Conservation (phyloP, 257 asterid genomes). For the Linaria vulgaris region DNA sequence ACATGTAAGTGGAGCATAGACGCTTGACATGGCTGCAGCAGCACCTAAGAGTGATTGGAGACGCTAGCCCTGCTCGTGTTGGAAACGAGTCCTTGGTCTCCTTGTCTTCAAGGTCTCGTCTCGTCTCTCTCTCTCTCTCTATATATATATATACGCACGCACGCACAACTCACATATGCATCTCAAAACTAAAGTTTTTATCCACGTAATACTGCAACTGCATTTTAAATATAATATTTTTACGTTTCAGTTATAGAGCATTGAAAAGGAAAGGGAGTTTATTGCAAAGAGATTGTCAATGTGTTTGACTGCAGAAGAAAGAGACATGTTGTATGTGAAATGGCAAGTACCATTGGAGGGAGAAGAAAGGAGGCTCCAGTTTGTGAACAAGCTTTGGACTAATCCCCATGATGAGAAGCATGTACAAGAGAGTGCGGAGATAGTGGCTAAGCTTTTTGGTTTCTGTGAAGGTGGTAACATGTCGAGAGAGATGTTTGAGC, state of each 20-base stretch:
- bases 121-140: too few relatives aligned
- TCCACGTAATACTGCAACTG: too few relatives aligned
- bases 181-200: too few relatives aligned
- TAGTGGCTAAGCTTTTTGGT: slow-evolving; percentile 87
- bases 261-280: slow-evolving; percentile 83
- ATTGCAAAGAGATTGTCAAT: slow-evolving; percentile 75
- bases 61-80: slow-evolving; percentile 67
- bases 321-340: slow-evolving; percentile 70
- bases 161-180: too few relatives aligned
- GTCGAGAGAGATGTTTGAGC: slow-evolving; percentile 93
- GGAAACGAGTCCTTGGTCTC: slow-evolving; percentile 79
- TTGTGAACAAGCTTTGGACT: slow-evolving; percentile 79
- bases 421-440: slow-evolving; percentile 79
- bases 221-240: too few relatives aligned
- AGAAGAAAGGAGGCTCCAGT: slow-evolving; percentile 75
- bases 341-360: slow-evolving; percentile 94
- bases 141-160: too few relatives aligned
- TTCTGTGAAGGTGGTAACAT: slow-evolving; percentile 70
- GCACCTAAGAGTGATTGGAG: slow-evolving; percentile 71
- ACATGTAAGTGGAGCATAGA: slow-evolving; percentile 87
- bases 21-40: slow-evolving; percentile 90
- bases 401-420: slow-evolving; percentile 66
- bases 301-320: slow-evolving; percentile 73
- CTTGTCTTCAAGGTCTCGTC: slow-evolving; percentile 69
- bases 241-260: slow-evolving; percentile 59